phyloP scores from a whole-genome alignment of 2,329 filamentous ascomycete species.

The Penicillium brasilianum region DNA sequence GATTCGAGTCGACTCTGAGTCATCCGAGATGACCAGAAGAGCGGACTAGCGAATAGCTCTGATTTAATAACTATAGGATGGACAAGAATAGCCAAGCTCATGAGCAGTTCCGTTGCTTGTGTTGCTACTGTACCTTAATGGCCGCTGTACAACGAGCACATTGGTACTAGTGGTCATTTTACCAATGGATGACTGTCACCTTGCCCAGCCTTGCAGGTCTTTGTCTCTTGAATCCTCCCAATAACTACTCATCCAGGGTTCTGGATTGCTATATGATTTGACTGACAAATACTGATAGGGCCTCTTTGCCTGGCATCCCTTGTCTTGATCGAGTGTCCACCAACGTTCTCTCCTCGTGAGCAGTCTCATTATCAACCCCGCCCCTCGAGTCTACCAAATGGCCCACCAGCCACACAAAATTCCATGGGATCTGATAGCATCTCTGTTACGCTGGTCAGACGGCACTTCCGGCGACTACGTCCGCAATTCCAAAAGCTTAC shows the following conservation, averaged over 20 bases:
- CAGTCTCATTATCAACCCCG: neutral
- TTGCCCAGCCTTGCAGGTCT: too few relatives aligned
- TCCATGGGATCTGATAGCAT: neutral
- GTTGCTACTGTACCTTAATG: too few relatives aligned
- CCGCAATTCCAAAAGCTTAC: neutral
- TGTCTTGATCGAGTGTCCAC: neutral
- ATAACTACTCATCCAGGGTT: too few relatives aligned
- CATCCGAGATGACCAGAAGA: neutral
- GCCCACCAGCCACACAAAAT: neutral
- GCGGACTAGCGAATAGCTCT: too few relatives aligned
- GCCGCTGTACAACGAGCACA: too few relatives aligned
- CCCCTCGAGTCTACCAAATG: neutral
- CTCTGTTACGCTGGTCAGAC: neutral
- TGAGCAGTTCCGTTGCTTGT: neutral
- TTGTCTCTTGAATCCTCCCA: too few relatives aligned
- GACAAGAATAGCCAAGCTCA: neutral
- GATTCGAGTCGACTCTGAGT: neutral
- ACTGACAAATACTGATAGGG: too few relatives aligned
- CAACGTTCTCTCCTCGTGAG: neutral
- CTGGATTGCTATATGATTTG: too few relatives aligned
- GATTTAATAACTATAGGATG: too few relatives aligned
- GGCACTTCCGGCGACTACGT: neutral
- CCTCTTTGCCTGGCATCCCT: neutral
- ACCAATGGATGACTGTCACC: too few relatives aligned
- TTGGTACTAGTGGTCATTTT: too few relatives aligned